Conservation (phyloP, 2,329 filamentous ascomycete species). For the Xylariales sp. region DNA sequence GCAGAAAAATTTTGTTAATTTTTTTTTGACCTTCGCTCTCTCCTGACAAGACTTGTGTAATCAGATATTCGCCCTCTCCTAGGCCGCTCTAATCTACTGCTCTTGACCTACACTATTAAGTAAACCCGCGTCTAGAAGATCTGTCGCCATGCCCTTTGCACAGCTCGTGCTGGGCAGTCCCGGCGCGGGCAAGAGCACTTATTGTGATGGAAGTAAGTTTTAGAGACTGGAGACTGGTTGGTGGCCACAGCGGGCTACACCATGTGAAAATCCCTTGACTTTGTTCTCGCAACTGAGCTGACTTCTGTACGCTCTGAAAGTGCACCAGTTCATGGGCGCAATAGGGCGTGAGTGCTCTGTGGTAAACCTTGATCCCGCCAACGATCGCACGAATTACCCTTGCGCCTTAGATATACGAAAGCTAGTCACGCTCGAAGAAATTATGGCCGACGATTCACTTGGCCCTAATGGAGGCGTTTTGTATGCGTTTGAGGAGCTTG, state of each 20-base stretch:
- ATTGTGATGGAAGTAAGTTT: slow-evolving; percentile 86
- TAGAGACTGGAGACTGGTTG: too few species aligned
- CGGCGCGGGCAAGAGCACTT: slow-evolving; percentile 93
- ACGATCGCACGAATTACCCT: slow-evolving; percentile 85
- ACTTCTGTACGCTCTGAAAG: too few species aligned
- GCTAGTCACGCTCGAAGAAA: slow-evolving; percentile 84
- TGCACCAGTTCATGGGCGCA: slow-evolving; percentile 96
- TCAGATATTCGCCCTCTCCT: too few species aligned
- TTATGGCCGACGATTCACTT: slow-evolving; percentile 87
- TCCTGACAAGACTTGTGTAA: too few species aligned
- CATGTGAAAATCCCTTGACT: too few species aligned
- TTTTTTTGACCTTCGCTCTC: too few species aligned
- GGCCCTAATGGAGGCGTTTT: slow-evolving; percentile 91
- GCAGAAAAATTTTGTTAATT: too few species aligned
- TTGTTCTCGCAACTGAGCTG: too few species aligned
- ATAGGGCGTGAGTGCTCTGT: slow-evolving; percentile 93
- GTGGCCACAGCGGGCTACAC: too few species aligned
- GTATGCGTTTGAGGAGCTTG: slow-evolving; percentile 92
- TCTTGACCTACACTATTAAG: too few species aligned
- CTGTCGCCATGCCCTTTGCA: slow-evolving; percentile 63
- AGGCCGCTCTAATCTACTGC: too few species aligned
- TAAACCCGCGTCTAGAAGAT: too few species aligned
- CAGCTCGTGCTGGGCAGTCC: slow-evolving; percentile 92
- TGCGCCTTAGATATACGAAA: slow-evolving; percentile 87
- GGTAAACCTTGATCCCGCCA: slow-evolving; percentile 95